These are phyloP conservation scores for Phytophthora multivora DNA, from an alignment of 352 stramenopile genomes.

Conservation along the genomic window DNA sequence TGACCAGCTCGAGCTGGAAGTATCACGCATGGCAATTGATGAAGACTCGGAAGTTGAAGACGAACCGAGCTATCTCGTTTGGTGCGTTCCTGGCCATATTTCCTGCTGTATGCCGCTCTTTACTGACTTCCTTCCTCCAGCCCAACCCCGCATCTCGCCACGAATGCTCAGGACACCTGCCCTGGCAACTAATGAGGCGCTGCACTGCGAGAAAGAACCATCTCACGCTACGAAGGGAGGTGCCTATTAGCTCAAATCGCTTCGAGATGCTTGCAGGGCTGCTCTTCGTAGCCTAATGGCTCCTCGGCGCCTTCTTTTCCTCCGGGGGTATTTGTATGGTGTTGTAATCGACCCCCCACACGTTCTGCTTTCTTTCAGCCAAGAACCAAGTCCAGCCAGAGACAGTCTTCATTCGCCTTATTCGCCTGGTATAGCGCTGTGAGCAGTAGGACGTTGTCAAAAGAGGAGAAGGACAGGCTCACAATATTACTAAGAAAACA, in stretches of 20 bases:
- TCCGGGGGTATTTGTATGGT: conserved; percentile 40
- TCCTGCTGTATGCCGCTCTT: not conserved
- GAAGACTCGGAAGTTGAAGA: conserved; percentile 39
- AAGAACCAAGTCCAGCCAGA: not conserved
- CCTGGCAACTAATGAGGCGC: conserved; percentile 23
- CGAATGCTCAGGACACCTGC: conserved; percentile 24
- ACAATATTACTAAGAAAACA: conserved; percentile 15
- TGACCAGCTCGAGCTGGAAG: conserved; percentile 33
- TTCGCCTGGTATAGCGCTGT: conserved; percentile 3
- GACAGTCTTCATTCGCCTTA: not conserved
- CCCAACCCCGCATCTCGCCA: conserved; percentile 38
- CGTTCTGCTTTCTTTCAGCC: conserved; percentile 20
- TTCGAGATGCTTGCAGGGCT: conserved; percentile 10
- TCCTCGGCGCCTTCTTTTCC: conserved; percentile 10
- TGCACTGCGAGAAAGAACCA: conserved; percentile 8
- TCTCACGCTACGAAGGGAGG: conserved; percentile 5
- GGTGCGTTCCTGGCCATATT: conserved; percentile 20
- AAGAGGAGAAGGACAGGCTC: conserved; percentile 14
- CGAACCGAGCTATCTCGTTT: conserved; percentile 40
- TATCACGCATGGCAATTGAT: conserved; percentile 41
- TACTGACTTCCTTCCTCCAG: conserved; percentile 17
- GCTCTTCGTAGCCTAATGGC: not conserved
- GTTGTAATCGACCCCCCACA: conserved; percentile 39
- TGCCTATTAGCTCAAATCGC: conserved; percentile 29
- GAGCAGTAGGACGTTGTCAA: conserved; percentile 18